These are phyloP conservation scores for Chaetomium olivaceum DNA, from an alignment of 2,329 filamentous ascomycete species.

Conservation along the genomic window DNA sequence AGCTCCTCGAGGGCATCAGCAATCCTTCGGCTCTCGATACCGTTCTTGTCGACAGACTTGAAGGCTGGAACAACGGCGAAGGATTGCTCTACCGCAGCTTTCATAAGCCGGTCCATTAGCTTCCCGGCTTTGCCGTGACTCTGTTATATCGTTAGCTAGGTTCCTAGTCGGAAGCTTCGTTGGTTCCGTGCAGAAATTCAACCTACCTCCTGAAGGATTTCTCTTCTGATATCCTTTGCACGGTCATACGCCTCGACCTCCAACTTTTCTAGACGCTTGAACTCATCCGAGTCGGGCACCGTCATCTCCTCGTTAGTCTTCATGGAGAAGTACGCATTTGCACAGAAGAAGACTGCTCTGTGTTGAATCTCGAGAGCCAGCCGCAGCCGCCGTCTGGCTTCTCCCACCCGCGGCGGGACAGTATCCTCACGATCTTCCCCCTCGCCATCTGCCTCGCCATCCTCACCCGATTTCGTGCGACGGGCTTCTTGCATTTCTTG, in stretches of 20 bases:
- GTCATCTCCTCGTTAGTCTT: slow-evolving; percentile 69
- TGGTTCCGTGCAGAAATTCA: not conserved
- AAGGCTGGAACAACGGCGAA: slow-evolving; percentile 67
- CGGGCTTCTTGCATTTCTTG: slow-evolving; percentile 48
- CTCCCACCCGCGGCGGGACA: slow-evolving; percentile 48
- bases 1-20: slow-evolving; percentile 67
- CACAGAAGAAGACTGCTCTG: slow-evolving; percentile 79
- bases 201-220: slow-evolving; percentile 64
- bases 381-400: slow-evolving; percentile 66
- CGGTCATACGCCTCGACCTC: slow-evolving; percentile 74
- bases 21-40: slow-evolving; percentile 71
- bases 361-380: slow-evolving; percentile 78
- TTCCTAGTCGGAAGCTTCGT: not conserved
- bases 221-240: slow-evolving; percentile 75
- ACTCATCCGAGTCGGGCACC: slow-evolving; percentile 65
- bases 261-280: slow-evolving; percentile 63
- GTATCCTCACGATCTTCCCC: slow-evolving; percentile 41
- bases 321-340: slow-evolving; percentile 80
- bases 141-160: slow-evolving; percentile 19
- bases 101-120: slow-evolving; percentile 63
- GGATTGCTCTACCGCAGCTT: slow-evolving; percentile 51
- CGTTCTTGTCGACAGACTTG: slow-evolving; percentile 53
- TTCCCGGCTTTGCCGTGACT: slow-evolving; percentile 57
- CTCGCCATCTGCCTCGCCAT: slow-evolving; percentile 37
- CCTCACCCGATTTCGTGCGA: slow-evolving; percentile 30